Conservation (phyloP, 73 alveolate genomes). For the Tetrahymena borealis region DNA sequence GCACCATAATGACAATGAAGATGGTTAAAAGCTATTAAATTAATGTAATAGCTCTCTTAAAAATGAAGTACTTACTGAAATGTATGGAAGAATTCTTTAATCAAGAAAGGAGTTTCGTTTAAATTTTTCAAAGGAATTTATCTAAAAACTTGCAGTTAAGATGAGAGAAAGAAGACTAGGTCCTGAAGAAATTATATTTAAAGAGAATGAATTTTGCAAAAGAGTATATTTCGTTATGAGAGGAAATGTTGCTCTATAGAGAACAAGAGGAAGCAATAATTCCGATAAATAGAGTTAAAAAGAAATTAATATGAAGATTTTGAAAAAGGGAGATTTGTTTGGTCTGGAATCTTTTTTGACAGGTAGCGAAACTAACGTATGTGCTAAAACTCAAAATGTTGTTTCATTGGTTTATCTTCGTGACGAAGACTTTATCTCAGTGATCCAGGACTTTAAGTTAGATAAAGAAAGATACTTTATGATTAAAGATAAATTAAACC, state of each 20-base stretch:
- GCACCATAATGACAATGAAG: not conserved
- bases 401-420: not conserved
- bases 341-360: slow-evolving; percentile 55
- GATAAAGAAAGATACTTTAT: not conserved
- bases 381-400: slow-evolving; percentile 44
- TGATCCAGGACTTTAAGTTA: not conserved
- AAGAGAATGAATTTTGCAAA: not conserved
- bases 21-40: not conserved
- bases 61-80: not conserved
- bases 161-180: not conserved
- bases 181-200: not conserved
- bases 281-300: not conserved
- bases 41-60: not conserved
- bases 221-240: not conserved
- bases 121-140: slow-evolving; percentile 41
- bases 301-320: not conserved
- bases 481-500: not conserved
- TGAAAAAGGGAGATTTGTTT: slow-evolving; percentile 26
- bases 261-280: not conserved
- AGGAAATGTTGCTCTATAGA: not conserved
- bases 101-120: slow-evolving; percentile 44
- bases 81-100: slow-evolving; percentile 1
- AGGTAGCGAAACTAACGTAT: slow-evolving; percentile 45
- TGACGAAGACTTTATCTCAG: not conserved
- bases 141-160: not conserved